A percentile compares a stretch with the other conserved stretches of the same genome.
These are phyloP conservation scores for Murraya koenigii DNA, from an alignment of 345 rosid genomes.

Conservation along the genomic window DNA sequence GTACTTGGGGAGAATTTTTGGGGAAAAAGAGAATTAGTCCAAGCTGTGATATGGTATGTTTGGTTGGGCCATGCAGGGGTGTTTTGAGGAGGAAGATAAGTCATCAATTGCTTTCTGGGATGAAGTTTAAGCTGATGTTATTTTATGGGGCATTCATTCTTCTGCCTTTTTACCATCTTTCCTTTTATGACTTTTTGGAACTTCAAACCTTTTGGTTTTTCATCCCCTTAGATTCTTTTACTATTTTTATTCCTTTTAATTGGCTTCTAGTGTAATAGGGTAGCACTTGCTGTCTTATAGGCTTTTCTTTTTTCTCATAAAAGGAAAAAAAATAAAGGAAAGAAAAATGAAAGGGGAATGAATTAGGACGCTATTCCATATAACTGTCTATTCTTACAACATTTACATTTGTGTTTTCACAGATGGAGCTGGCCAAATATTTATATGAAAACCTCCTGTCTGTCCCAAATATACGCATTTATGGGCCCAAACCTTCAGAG, in stretches of 20 bases:
- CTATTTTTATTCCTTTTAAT: no score
- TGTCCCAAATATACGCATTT: constrained; percentile 60
- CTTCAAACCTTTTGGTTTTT: not conserved
- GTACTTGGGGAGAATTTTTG: not conserved
- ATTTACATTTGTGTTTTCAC: constrained; percentile 7
- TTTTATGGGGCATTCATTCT: not conserved
- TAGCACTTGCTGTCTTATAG: no score
- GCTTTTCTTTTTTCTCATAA: no score
- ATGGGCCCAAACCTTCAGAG: constrained; percentile 84
- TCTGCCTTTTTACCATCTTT: not conserved
- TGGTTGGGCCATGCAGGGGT: not conserved
- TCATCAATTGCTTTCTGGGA: not conserved
- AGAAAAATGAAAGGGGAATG: not conserved
- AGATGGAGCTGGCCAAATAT: constrained; percentile 70
- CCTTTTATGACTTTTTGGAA: not conserved
- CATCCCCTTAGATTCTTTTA: not conserved
- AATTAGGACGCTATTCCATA: not conserved
- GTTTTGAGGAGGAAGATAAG: not conserved
- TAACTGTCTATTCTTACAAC: not conserved
- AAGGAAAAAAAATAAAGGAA: no score
- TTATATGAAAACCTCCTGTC: constrained; percentile 66
- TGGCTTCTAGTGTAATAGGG: no score
- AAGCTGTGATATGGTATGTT: not conserved
- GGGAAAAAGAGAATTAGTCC: not conserved
- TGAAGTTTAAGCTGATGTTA: not conserved